Base-by-base conservation (phyloP, 2,329 filamentous ascomycete genomes). In the Chaetomium globosum region DNA sequence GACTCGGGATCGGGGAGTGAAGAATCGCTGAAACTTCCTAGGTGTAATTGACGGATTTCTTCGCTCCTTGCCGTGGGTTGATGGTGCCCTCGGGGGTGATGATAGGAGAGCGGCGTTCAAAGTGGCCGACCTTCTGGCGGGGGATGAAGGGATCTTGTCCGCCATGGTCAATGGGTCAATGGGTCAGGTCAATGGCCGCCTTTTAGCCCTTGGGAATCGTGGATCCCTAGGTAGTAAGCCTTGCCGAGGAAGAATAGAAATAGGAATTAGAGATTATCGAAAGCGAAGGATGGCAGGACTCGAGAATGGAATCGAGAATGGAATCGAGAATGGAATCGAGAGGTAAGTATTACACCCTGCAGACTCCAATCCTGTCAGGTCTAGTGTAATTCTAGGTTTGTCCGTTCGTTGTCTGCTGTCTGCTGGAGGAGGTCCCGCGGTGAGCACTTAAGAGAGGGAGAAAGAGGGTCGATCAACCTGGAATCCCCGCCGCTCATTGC, bases 31-130 rank as follows among this genome's bases (percentile, higher is more conserved):
- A 67, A 85, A 85, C 71, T 83, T 84, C 68, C 82, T 76, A 63
- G 83, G 83, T 3, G 83, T 85, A 60, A 85, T 80, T 43, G 82
- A 84, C 3, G 83, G 80, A 64, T 81, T 78, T 21, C 81, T 78
- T 67, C 77, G 77, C 71, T 83, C 81, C 69, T 83, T 84, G 67
- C 72, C 74, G 21, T 65, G 65, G 59, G 54, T 67, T 2, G 70
- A 61, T 1, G 73, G 67, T 43, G 64, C 62, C 53, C 67, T 64
- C 13, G 71, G 74, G 1, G 73, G 76, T 12, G 75, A 75, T 19
- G 72, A 67, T 56, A 74, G 64, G 39, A 71, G 64, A 67, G 55
- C 65, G 62, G 63, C 53, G 63, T 60, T 69, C 65, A 72, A 54
- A 9, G 46, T 64, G 33, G 67, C 68, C 39, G 72, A 69, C 58